A percentile compares a stretch with the other conserved stretches of the same genome.
phyloP scores from a whole-genome alignment of 176 grass and related monocot genomes.

The Areca catechu region DNA sequence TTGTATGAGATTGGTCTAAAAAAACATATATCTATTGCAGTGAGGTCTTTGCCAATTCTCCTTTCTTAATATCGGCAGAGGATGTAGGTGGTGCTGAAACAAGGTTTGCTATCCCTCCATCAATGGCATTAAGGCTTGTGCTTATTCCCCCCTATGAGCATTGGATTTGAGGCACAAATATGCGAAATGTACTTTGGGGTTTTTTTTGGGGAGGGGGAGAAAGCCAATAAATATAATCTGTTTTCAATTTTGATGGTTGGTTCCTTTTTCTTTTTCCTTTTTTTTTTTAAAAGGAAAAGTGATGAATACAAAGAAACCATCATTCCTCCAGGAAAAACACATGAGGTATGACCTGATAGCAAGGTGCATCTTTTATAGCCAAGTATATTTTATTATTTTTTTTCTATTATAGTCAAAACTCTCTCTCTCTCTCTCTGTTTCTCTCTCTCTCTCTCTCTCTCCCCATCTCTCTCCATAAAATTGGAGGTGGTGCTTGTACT shows the following conservation, averaged over 20 bases:
- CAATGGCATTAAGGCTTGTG: no score
- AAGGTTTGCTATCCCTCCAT: constrained; percentile 35
- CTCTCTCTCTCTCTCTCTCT: neutral
- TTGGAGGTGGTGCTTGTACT: no score
- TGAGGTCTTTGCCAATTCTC: constrained; percentile 86
- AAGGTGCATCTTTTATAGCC: no score
- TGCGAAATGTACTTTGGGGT: no score
- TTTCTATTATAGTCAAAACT: neutral
- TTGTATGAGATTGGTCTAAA: neutral
- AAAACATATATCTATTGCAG: constrained; percentile 33
- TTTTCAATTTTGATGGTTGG: no score
- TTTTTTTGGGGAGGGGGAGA: no score
- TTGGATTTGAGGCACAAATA: no score
- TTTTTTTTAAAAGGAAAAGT: constrained; percentile 41
- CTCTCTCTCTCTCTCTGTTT: neutral
- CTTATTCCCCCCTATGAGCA: no score
- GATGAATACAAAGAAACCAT: constrained; percentile 76
- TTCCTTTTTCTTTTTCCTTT: constrained; percentile 1
- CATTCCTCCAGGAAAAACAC: constrained; percentile 87
- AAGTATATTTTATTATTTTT: no score
- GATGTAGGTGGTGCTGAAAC: constrained; percentile 58
- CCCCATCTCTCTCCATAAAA: no score
- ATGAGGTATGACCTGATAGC: constrained; percentile 55
- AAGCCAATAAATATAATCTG: no score
- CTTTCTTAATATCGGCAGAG: constrained; percentile 93